Conservation (phyloP, 169 alveolate species). For the Plasmodium billcollinsi region DNA sequence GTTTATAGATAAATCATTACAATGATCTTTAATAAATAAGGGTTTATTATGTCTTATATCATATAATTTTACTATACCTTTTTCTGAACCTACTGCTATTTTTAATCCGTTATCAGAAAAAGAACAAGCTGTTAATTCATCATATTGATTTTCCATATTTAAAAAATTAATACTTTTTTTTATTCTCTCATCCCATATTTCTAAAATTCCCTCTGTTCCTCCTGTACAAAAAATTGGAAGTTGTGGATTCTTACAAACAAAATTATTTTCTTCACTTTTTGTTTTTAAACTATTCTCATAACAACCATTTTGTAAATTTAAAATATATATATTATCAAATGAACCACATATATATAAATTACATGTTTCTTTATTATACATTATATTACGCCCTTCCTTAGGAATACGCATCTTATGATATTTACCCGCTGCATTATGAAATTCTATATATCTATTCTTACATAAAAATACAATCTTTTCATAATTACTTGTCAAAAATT, state of each 20-base stretch:
- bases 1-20: conserved; percentile 80
- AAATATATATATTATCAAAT: conserved; percentile 79
- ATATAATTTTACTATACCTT: conserved; percentile 79
- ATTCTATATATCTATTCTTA: conserved; percentile 79
- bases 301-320: conserved; percentile 55
- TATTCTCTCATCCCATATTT: conserved; percentile 67
- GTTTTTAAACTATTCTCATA: conserved; percentile 18
- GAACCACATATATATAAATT: conserved; percentile 79
- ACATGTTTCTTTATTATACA: conserved; percentile 79
- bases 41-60: conserved; percentile 84
- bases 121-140: conserved; percentile 55
- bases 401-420: conserved; percentile 84
- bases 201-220: conserved; percentile 48
- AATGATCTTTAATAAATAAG: conserved; percentile 77
- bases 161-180: conserved; percentile 34
- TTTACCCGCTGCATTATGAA: conserved; percentile 86
- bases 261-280: conserved; percentile 47
- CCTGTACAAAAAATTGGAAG: conserved; percentile 52
- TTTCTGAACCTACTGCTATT: conserved; percentile 81
- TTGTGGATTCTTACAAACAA: conserved; percentile 38
- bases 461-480: conserved; percentile 84
- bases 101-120: conserved; percentile 83
- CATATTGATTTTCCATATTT: conserved; percentile 19
- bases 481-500: conserved; percentile 81
- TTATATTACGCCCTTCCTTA: conserved; percentile 84